Evolutionary conservation across 371 early-diverging fungal species (phyloP), one percentile per base, ranked within the genome.

Genomic region (Apophysomyces sp.): DNA sequence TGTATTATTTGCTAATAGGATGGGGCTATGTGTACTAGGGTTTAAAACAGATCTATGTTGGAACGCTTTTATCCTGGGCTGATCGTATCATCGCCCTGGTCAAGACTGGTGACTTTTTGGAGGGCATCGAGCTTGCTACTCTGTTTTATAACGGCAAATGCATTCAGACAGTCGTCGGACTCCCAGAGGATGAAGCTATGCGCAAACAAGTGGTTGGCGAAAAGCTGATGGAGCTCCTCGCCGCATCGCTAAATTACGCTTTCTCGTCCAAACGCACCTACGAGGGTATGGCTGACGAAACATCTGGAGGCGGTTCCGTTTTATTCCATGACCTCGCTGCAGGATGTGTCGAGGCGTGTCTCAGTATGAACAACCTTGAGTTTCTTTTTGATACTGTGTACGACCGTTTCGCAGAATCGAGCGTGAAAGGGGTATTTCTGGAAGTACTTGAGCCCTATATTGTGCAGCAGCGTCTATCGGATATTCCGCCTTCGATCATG

Each of bases 361-460:
- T 91, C 2, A 79, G 86, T 12, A 89, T 92, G 78, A 68, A 82
- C 5, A 81, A 85, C 18, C 74, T 81, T 9, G 88, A 84, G 11
- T 86, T 91, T 24, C 68, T 94, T n/a, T 90, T 91, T 68, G 86
- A 83, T 34, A 85, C 86, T 0, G 86, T 91, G 0, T 94, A 87
- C 59, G 94, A 93, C 15, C 76, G 77, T 16, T 93, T 88, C 67
- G 66, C 72, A 9, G 90, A 89, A 8, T 76, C 81, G 7, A 77
- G 75, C 27, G 82, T 85, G 2, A 73, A 71, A 29, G 80, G 80
- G 3, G 66, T 85, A 13, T 90, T 91, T 57, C 75, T 93, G 49
- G 86, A 89, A 58, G 81, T 77, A 0, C 67, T 93, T 16, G 91
- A 86, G 39, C 81, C 84, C 0, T 87, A 84, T 59, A 86, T 92